Conservation (phyloP, 1,284 basidiomycete genomes). For the Ganoderma sinense region DNA sequence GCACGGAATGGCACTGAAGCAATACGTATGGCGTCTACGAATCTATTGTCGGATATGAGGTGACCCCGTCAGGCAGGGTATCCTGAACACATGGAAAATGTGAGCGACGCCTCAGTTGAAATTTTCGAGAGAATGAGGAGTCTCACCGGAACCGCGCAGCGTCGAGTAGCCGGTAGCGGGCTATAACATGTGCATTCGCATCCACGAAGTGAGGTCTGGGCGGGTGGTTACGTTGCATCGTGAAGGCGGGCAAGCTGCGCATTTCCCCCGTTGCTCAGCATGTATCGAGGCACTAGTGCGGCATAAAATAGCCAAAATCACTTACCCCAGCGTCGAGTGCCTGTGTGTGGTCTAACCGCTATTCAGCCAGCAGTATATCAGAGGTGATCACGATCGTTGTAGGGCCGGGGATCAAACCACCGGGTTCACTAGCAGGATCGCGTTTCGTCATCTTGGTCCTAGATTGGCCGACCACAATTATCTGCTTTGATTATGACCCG, state of each 20-base stretch:
- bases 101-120: background rate
- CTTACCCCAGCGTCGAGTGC: background rate
- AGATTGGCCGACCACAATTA: background rate
- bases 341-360: background rate
- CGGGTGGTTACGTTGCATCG: background rate
- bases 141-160: background rate
- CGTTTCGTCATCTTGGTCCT: slow-evolving; percentile 11
- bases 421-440: slow-evolving; percentile 23
- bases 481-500: background rate
- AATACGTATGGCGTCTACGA: background rate
- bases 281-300: background rate
- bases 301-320: slow-evolving; percentile 2
- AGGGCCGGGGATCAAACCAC: slow-evolving; percentile 27
- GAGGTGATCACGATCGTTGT: slow-evolving; percentile 26
- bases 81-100: background rate
- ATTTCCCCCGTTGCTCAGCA: background rate
- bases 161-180: background rate
- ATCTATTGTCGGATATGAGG: background rate
- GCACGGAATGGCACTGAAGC: background rate
- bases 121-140: background rate
- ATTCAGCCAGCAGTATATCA: background rate
- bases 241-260: background rate
- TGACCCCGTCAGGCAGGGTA: background rate
- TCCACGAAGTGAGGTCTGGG: background rate
- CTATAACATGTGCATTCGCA: background rate